phyloP scores from a whole-genome alignment of 2,329 filamentous ascomycete genomes.

The Arachnomyces sp. region DNA sequence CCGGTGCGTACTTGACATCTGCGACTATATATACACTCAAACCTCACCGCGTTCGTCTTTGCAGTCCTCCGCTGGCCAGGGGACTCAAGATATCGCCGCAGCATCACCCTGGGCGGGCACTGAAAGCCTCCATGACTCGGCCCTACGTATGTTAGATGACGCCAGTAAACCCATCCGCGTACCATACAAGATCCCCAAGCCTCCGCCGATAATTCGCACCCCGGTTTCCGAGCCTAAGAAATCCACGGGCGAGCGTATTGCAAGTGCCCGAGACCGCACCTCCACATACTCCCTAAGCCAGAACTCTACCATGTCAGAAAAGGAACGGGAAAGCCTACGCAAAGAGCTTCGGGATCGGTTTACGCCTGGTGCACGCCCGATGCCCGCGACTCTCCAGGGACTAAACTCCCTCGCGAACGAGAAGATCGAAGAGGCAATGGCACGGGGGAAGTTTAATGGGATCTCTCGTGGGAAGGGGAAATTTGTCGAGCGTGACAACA shows the following conservation, averaged over 20 bases:
- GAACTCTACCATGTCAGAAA: slow-evolving; percentile 52
- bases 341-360: slow-evolving; percentile 77
- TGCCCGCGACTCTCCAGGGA: slow-evolving; percentile 71
- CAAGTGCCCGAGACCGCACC: slow-evolving; percentile 52
- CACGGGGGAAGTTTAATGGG: slow-evolving; percentile 79
- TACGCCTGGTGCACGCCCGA: slow-evolving; percentile 58
- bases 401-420: slow-evolving; percentile 81
- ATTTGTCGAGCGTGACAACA: slow-evolving; percentile 62
- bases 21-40: neutral
- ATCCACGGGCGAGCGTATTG: slow-evolving; percentile 45
- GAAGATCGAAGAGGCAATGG: slow-evolving; percentile 87
- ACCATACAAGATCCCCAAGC: slow-evolving; percentile 33
- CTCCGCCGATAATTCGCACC: slow-evolving; percentile 38
- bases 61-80: slow-evolving; percentile 55
- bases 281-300: slow-evolving; percentile 49
- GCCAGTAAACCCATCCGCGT: slow-evolving; percentile 50
- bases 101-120: slow-evolving; percentile 69
- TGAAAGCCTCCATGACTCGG: slow-evolving; percentile 66
- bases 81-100: slow-evolving; percentile 60
- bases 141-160: slow-evolving; percentile 70
- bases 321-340: slow-evolving; percentile 65
- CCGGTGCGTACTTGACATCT: slow-evolving; percentile 31
- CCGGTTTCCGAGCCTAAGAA: slow-evolving; percentile 36
- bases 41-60: neutral
- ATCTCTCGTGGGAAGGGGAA: slow-evolving; percentile 72